Conservation (phyloP, 805 yeast species). For the Nakazawaea peltata region DNA sequence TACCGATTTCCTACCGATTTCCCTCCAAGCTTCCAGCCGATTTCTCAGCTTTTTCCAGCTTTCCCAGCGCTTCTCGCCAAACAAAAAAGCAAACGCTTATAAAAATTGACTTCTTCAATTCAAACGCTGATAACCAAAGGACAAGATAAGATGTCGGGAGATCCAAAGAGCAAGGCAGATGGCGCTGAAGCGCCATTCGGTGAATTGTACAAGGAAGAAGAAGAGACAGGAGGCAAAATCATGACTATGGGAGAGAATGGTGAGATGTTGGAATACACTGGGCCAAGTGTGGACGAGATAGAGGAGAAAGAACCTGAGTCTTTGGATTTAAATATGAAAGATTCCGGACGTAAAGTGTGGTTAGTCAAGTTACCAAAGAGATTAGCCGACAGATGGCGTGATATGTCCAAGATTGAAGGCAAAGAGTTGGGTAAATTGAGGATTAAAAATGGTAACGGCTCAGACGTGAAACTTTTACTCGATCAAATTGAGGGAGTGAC, state of each 20-base stretch:
- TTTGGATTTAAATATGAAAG: constrained; percentile 64
- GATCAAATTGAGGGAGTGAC: constrained; percentile 38
- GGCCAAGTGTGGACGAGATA: constrained; percentile 34
- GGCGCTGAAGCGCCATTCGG: constrained; percentile 12
- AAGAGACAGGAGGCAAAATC: constrained; percentile 23
- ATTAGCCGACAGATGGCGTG: constrained; percentile 73
- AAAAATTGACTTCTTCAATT: no score
- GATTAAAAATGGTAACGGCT: constrained; percentile 44
- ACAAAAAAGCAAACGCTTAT: no score
- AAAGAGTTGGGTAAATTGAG: constrained; percentile 75
- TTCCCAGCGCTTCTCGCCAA: no score
- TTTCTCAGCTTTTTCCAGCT: no score
- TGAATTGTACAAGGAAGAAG: constrained; percentile 24
- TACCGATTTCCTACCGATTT: no score
- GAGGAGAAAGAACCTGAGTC: constrained; percentile 46
- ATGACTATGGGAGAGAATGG: constrained; percentile 11
- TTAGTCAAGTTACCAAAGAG: constrained; percentile 85
- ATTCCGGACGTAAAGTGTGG: constrained; percentile 76
- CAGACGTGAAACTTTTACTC: constrained; percentile 46
- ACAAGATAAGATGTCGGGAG: no score
- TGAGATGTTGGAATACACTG: constrained; percentile 28
- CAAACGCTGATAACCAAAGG: no score
- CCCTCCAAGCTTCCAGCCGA: no score
- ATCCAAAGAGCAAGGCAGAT: no score
- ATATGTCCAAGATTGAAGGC: constrained; percentile 55